Percentiles rank a stretch among this genome's conserved stretches.
Evolutionary conservation across 192 early-diverging fungal species (phyloP).

Genomic region (Umbelopsis isabellina): DNA sequence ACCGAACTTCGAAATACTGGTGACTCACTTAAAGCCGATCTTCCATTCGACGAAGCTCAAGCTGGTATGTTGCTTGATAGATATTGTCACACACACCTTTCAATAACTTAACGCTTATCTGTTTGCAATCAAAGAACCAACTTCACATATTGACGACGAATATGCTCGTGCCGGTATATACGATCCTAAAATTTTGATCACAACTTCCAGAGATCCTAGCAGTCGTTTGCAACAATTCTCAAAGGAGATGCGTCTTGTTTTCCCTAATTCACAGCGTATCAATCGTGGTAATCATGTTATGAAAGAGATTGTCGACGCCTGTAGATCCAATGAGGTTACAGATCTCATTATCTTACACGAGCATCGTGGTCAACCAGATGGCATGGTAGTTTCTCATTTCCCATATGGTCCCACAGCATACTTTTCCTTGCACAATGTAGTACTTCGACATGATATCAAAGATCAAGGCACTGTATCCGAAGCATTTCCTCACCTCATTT

Average conservation of each 20-base stretch:
- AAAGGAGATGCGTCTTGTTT: conserved; percentile 95
- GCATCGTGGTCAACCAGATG: conserved; percentile 95
- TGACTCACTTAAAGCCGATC: conserved; percentile 70
- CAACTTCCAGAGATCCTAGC: conserved; percentile 94
- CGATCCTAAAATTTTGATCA: conserved; percentile 97
- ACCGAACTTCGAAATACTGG: conserved; percentile 85
- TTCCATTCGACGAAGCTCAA: conserved; percentile 91
- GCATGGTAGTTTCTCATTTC: conserved; percentile 92
- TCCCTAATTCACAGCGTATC: conserved; percentile 96
- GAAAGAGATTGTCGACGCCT: conserved; percentile 95
- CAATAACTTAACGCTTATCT: neutral
- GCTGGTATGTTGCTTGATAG: conserved; percentile 45
- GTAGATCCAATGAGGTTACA: conserved; percentile 90
- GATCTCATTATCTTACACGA: conserved; percentile 97
- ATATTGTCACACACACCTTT: neutral
- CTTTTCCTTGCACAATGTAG: conserved; percentile 97
- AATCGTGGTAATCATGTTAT: conserved; percentile 97
- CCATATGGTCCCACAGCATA: conserved; percentile 98
- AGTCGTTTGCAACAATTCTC: conserved; percentile 93
- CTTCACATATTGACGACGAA: conserved; percentile 94
- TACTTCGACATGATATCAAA: conserved; percentile 95
- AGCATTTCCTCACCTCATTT: conserved; percentile 95
- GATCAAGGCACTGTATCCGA: conserved; percentile 97
- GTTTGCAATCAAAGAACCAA: conserved; percentile 47
- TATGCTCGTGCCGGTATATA: conserved; percentile 90